These are phyloP conservation scores for Chloris gayana DNA, from an alignment of 176 grass and related monocot species.

Conservation along the genomic window DNA sequence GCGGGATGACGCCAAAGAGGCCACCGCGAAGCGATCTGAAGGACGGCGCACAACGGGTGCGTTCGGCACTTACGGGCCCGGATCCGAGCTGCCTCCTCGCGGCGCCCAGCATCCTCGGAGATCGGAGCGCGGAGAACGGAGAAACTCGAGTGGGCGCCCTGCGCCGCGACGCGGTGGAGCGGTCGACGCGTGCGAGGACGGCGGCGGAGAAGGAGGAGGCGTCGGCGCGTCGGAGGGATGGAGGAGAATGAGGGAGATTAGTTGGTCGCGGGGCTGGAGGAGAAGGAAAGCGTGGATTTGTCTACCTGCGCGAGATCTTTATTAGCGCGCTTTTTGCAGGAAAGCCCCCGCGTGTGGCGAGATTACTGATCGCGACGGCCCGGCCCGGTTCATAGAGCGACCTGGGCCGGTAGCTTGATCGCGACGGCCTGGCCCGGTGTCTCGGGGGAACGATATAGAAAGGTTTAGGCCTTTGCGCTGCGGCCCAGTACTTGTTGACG, in stretches of 20 bases:
- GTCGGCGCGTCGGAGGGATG: constrained; percentile 28
- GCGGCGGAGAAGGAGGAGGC: constrained; percentile 24
- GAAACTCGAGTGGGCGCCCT: not conserved
- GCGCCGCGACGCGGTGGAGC: not conserved
- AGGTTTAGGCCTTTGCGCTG: not conserved
- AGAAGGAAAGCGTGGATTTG: constrained; percentile 31
- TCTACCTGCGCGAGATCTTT: constrained; percentile 45
- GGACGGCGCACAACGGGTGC: not conserved
- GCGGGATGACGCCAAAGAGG: not conserved
- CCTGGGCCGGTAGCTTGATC: not conserved
- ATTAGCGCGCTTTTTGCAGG: constrained; percentile 44
- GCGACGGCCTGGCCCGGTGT: not conserved
- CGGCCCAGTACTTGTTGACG: not conserved
- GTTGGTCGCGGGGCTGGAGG: constrained; percentile 2
- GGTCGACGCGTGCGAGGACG: not conserved
- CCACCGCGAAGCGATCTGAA: constrained; percentile 7
- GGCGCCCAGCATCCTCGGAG: constrained; percentile 75
- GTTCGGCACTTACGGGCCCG: constrained; percentile 53
- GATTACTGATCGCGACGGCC: not conserved
- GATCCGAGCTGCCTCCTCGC: constrained; percentile 84
- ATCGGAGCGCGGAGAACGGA: not conserved
- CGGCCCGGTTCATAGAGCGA: too few species aligned
- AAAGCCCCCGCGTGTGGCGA: constrained; percentile 20
- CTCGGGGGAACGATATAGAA: not conserved
- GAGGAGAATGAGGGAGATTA: not conserved